Base-by-base conservation (phyloP, 805 yeast species). In the Candida ovalis region DNA sequence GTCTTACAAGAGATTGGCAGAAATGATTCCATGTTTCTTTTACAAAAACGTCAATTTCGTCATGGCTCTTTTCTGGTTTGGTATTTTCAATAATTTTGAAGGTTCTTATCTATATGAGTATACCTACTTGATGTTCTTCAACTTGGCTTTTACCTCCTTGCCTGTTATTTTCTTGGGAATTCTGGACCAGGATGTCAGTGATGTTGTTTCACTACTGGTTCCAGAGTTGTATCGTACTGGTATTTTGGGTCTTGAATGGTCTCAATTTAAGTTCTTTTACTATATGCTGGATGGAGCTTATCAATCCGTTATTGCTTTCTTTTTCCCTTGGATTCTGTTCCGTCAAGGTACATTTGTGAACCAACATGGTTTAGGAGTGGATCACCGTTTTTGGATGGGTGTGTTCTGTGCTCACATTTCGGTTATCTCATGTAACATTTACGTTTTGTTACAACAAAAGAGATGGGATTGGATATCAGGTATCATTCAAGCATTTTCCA, bases 401-500 rank as follows among this genome's bases (percentile, higher is more conserved):
- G 74, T 79, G 18, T 72, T 78, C 50, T 81, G 78, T 32, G 78
- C 82, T 12, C 73, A 78, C 35, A 76, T 84, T 45, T 73, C 87
- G 9, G 86, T 84, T 44, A 66, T 82, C 23, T 72, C 87, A 1
- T 81, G 88, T 66, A 79, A 88, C 67, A 50, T 81, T 17, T 85
- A 81, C 64, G 82, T 88, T 28, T 58, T 86, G 56, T 63, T 83
- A 50, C 84, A 81, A 58, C 91, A 85, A 67, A 75, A 74, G 52
- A 69, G 90, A 54, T 88, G 95, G 95, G 95, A 87, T 66, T 81
- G 86, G 83, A 60, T 87, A 22, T 73, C 86, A 18, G 44, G 76
- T 24, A 59, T 81, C 22, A 74, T 84, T 51, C 68, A 71, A 48
- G 67, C 75, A 1, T 60, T 88, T 41, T 82, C 89, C 13, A 73